Percentiles rank a stretch among this genome's conserved stretches.
phyloP scores from a whole-genome alignment of 192 early-diverging fungal genomes.

The Backusella luteola region DNA sequence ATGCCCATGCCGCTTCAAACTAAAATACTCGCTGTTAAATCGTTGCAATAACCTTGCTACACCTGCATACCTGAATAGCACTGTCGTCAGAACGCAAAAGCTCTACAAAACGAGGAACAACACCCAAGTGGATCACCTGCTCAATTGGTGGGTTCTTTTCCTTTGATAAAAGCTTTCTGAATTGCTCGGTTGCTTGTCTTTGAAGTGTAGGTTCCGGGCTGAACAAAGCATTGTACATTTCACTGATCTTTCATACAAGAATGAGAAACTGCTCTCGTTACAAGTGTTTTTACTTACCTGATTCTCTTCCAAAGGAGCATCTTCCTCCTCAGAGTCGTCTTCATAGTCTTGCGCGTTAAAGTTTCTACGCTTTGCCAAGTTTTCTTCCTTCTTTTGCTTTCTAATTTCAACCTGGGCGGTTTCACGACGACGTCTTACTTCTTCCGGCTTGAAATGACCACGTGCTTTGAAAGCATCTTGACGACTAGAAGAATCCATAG shows the following conservation, averaged over 20 bases:
- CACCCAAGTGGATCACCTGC: conserved; percentile 44
- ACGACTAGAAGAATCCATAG: conserved; percentile 10
- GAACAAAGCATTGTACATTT: conserved; percentile 23
- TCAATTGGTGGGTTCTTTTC: conserved; percentile 53
- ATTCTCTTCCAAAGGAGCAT: neutral
- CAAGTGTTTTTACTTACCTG: neutral
- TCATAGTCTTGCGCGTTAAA: conserved; percentile 41
- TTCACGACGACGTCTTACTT: conserved; percentile 43
- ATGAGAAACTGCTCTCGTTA: neutral
- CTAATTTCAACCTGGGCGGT: conserved; percentile 44
- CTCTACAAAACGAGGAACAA: conserved; percentile 50
- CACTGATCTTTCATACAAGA: neutral
- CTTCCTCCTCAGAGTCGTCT: conserved; percentile 15
- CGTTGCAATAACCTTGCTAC: neutral
- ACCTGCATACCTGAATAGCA: conserved; percentile 28
- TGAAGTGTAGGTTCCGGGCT: conserved; percentile 36
- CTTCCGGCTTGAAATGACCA: conserved; percentile 45
- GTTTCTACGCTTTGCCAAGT: conserved; percentile 48
- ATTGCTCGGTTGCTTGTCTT: conserved; percentile 36
- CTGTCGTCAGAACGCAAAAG: conserved; percentile 39
- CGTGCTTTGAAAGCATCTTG: conserved; percentile 61
- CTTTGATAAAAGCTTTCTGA: conserved; percentile 50
- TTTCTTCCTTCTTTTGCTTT: conserved; percentile 46
- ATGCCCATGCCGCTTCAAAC: conserved; percentile 57
- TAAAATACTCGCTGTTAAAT: neutral